phyloP scores from a whole-genome alignment of 805 yeast species.

The Pichia eremophila region DNA sequence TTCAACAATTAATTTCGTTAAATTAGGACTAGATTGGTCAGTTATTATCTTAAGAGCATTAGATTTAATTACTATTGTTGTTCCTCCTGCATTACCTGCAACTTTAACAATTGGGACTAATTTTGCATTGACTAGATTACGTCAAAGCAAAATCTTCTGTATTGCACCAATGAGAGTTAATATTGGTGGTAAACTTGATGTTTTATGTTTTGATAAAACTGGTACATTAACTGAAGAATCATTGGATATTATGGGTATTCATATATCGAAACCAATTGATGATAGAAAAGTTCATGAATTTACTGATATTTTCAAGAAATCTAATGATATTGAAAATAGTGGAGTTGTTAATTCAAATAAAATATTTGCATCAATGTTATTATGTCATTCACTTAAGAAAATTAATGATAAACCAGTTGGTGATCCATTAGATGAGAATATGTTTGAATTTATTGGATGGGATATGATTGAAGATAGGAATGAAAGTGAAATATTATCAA shows the following conservation, averaged over 20 bases:
- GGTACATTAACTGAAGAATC: constrained; percentile 98
- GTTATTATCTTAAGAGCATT: constrained; percentile 80
- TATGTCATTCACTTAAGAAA: constrained; percentile 80
- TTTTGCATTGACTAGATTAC: constrained; percentile 74
- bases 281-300: constrained; percentile 24
- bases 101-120: constrained; percentile 94
- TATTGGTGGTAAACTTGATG: constrained; percentile 90
- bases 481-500: constrained; percentile 20
- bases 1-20: constrained; percentile 75
- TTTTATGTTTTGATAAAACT: constrained; percentile 90
- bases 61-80: constrained; percentile 92
- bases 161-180: constrained; percentile 92
- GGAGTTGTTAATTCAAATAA: constrained; percentile 4
- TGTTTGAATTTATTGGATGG: constrained; percentile 89
- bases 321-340: constrained; percentile 10
- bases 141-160: constrained; percentile 65
- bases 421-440: constrained; percentile 87
- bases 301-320: constrained; percentile 14
- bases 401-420: constrained; percentile 80
- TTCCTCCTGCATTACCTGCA: constrained; percentile 98
- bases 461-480: constrained; percentile 56
- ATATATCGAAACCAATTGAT: constrained; percentile 27
- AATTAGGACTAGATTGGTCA: constrained; percentile 58
- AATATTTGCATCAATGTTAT: constrained; percentile 41
- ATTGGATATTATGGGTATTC: constrained; percentile 63